Conservation (phyloP, 805 yeast genomes). For the Candida parachauliodes region DNA sequence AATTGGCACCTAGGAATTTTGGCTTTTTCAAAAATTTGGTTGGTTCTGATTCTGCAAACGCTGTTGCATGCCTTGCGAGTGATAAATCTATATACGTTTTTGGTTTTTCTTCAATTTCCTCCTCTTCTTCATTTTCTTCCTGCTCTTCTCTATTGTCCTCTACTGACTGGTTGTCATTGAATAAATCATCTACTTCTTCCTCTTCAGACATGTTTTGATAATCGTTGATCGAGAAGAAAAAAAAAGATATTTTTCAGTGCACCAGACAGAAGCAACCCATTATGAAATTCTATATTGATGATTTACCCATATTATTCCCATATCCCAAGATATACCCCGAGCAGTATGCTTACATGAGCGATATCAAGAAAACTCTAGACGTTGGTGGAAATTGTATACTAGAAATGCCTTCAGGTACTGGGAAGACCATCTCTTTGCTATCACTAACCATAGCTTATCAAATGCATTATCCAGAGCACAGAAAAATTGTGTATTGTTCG, state of each 20-base stretch:
- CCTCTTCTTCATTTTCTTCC: constrained; percentile 19
- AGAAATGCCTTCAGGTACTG: constrained; percentile 99
- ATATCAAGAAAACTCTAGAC: constrained; percentile 87
- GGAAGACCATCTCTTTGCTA: constrained; percentile 89
- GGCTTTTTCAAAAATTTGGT: constrained; percentile 66
- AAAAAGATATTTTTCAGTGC: background rate
- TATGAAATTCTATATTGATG: constrained; percentile 87
- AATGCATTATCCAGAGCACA: constrained; percentile 88
- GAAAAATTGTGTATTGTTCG: constrained; percentile 93
- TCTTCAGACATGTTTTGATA: constrained; percentile 6
- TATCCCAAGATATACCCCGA: constrained; percentile 97
- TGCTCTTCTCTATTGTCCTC: constrained; percentile 17
- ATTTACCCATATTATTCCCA: constrained; percentile 91
- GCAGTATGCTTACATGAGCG: constrained; percentile 97
- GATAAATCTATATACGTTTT: constrained; percentile 31
- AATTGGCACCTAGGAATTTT: constrained; percentile 74
- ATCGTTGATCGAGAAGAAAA: background rate
- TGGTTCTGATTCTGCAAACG: constrained; percentile 30
- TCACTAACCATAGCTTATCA: constrained; percentile 95
- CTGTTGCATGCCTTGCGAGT: constrained; percentile 49
- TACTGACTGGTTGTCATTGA: constrained; percentile 1
- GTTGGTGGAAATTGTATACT: constrained; percentile 94
- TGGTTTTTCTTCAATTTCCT: constrained; percentile 27
- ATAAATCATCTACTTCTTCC: constrained; percentile 8
- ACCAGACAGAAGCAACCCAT: background rate